Evolutionary conservation across 768 basidiomycete genomes (phyloP), one percentile per base, ranked within the genome.

Genomic region (Suillus americanus): DNA sequence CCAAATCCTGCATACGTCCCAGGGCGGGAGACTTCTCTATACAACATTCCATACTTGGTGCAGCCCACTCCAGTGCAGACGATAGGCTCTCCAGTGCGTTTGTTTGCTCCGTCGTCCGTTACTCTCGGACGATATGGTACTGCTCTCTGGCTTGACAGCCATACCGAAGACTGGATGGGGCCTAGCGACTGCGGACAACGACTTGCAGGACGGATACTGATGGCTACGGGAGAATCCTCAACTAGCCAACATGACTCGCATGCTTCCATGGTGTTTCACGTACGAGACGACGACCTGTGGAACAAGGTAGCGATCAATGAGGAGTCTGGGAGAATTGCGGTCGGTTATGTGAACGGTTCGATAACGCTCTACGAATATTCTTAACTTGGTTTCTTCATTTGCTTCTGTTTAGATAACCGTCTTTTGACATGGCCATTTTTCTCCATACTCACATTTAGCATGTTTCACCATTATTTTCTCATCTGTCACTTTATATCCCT

Each of bases 131-230:
- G 73, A 5, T 81, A 84, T 68, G 89, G 89, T 4, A 89, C 86
- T 6, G 85, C 83, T 5, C 67, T 91, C 18, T 91, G 88, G 86
- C 75, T 89, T 40, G 90, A 91, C 67, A 85, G 79, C 56, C 85
- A 89, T 57, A 83, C 85, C 0, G 85, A 86, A 64, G 81, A 80
- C 41, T 80, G 82, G 70, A 76, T 78, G 64, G 75, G 75, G 2
- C 78, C 78, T 35, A 77, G 76, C 43, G 81, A 85, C 59, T 77
- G 72, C 9, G 87, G 88, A 0, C 89, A 91, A 71, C 80, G 89
- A 55, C 70, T 90, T 25, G 89, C 86, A 0, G 86, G 84, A n/a
- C 61, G 51, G 46, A 55, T 78, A 8, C 4, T 72, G 13, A 16
- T 2, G 25, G 28, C 33, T 40, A 20, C 61, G 23, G 43, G 20